These are phyloP conservation scores for Curvularia verruculosa DNA, from an alignment of 2,329 filamentous ascomycete species.

Conservation along the genomic window DNA sequence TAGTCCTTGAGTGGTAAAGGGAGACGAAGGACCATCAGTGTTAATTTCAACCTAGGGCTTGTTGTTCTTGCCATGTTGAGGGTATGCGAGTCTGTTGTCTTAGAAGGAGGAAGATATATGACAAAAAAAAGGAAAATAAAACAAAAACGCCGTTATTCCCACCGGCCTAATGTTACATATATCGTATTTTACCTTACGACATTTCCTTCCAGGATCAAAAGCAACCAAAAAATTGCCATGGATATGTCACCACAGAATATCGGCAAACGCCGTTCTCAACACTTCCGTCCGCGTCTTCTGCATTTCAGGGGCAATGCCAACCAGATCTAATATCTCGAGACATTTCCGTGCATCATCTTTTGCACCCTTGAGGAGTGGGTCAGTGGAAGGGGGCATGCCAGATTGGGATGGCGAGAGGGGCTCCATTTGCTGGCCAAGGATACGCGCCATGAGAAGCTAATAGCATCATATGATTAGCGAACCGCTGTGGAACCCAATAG, in stretches of 20 bases:
- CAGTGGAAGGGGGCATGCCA: slow-evolving; percentile 35
- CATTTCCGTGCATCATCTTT: slow-evolving; percentile 54
- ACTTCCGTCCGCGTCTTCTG: slow-evolving; percentile 57
- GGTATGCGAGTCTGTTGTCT: not conserved
- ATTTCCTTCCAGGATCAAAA: not conserved
- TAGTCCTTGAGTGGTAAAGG: not conserved
- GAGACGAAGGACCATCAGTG: not conserved
- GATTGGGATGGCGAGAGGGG: slow-evolving; percentile 34
- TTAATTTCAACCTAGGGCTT: not conserved
- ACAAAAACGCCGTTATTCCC: not conserved
- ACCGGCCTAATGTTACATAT: not conserved
- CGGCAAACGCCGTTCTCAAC: slow-evolving; percentile 53
- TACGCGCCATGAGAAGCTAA: slow-evolving; percentile 51
- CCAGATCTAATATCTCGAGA: slow-evolving; percentile 54
- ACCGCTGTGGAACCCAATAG: not conserved
- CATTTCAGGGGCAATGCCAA: slow-evolving; percentile 55
- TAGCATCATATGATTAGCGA: not conserved
- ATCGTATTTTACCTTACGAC: not conserved
- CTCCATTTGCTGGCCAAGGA: slow-evolving; percentile 46
- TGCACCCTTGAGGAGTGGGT: slow-evolving; percentile 46
- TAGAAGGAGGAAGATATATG: too few species aligned
- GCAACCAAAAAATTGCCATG: not conserved
- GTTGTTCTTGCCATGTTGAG: not conserved
- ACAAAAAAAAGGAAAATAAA: not conserved
- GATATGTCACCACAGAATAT: slow-evolving; percentile 42